phyloP scores from a whole-genome alignment of 345 rosid species.

The Heritiera fomes region DNA sequence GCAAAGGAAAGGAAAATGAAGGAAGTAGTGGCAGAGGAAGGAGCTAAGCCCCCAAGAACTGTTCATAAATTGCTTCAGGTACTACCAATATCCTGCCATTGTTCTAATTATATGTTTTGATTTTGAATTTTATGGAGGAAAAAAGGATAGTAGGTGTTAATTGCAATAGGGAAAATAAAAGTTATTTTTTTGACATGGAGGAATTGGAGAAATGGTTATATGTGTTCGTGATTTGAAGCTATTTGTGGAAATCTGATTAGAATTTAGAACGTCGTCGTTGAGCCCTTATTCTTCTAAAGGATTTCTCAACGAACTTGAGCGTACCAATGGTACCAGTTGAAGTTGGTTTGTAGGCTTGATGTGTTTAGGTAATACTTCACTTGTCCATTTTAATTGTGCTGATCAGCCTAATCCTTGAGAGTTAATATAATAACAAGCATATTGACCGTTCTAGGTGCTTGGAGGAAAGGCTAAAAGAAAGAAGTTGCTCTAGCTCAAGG shows the following conservation, averaged over 20 bases:
- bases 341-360: not conserved
- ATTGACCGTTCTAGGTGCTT: slow-evolving; percentile 52
- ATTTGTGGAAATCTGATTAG: not conserved
- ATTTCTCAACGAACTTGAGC: not conserved
- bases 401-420: not conserved
- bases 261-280: not conserved
- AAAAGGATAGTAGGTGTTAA: not conserved
- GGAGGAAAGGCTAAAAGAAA: slow-evolving; percentile 86
- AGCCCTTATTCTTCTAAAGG: not conserved
- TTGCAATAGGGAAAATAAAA: no score
- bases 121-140: not conserved
- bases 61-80: slow-evolving; percentile 89
- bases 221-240: slow-evolving; percentile 1
- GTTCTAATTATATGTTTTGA: not conserved
- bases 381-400: not conserved
- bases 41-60: slow-evolving; percentile 49
- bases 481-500: slow-evolving; percentile 63
- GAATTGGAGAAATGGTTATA: not conserved
- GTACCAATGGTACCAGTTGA: not conserved
- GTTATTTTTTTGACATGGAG: not conserved
- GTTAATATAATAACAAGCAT: not conserved
- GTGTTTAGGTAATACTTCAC: not conserved
- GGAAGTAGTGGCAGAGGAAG: slow-evolving; percentile 39
- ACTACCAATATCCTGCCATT: slow-evolving; percentile 5
- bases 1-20: slow-evolving; percentile 36